phyloP scores from a whole-genome alignment of 1,284 basidiomycete genomes.

The Cutaneotrichosporon cutaneum region DNA sequence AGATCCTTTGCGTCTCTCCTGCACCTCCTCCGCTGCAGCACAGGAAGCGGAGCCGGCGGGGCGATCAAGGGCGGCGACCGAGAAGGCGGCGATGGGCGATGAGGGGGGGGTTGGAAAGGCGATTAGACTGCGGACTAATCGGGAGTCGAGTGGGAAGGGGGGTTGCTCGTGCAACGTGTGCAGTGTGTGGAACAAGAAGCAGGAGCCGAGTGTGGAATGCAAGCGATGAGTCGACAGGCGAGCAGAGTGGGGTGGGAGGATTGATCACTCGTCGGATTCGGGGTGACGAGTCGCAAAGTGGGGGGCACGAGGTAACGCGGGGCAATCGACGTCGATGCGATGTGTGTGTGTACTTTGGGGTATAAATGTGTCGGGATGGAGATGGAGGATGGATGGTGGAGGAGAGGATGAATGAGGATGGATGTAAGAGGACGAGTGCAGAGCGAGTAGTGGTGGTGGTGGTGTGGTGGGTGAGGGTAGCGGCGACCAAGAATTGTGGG shows the following conservation, averaged over 20 bases:
- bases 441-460: not conserved
- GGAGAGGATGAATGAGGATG: not conserved
- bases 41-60: not conserved
- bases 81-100: not conserved
- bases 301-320: no score
- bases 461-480: no score
- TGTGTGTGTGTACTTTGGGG: not conserved
- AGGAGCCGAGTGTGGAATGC: no score
- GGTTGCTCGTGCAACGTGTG: no score
- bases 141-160: no score
- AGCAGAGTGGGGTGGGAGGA: no score
- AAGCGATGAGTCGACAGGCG: no score
- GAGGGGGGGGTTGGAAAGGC: not conserved
- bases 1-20: not conserved
- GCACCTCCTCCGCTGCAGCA: not conserved
- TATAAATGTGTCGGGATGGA: not conserved
- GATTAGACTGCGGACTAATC: not conserved
- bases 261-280: not conserved
- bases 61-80: not conserved
- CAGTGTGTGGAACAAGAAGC: no score
- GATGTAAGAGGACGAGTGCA: not conserved
- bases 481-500: no score
- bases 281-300: not conserved
- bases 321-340: not conserved
- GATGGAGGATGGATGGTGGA: not conserved